Base-by-base conservation (phyloP, 208 protist species). In the Leptomonas pyrrhocoris region DNA sequence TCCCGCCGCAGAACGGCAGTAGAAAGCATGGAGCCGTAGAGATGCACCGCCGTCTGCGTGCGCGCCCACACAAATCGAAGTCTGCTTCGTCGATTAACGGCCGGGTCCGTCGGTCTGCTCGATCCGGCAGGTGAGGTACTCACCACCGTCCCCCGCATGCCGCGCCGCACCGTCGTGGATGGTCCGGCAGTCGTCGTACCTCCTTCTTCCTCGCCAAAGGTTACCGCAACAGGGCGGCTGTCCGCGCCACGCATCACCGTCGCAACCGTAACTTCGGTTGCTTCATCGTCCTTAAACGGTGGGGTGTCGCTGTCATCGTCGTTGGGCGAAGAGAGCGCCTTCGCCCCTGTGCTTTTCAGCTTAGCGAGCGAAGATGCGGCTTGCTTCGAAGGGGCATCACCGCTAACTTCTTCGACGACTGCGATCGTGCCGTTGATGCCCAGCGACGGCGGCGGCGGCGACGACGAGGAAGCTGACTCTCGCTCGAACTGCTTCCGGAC, bases 1-100 rank as follows among this genome's bases (percentile, higher is more conserved):
- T 95, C 88, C 48, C 73, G 73, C 28, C 68, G 72, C 38, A 80
- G 56, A 2, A 90, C 45, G 15, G 67, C 63, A 25, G 25, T 15
- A 30, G 31, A 57, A 46, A 95, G 66, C 62, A 77, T 75, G n/a
- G 48, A 16, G 38, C 56, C 66, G 56, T 78, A 85, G 18, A 77
- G 57, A 7, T 15, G 2, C 2, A 8, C 38, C 3, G 38, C 56
- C 16, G 34, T 13, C 19, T 64, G 60, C 18, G 38, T 15, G 1
- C 60, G 42, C 36, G 51, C 45, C 48, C 42, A 45, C 38, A 18
- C 13, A 15, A 68, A 38, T 23, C 25, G 43, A 18, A 57, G 15
- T 4, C 23, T 0, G 23, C 19, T 13, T n/a, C 23, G 45, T 18
- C 69, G 69, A 19, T 25, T 1, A 0, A n/a, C 19, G 5, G 23